phyloP scores from a whole-genome alignment of 495 filamentous ascomycete genomes.

The Diplogelasinospora grovesii region DNA sequence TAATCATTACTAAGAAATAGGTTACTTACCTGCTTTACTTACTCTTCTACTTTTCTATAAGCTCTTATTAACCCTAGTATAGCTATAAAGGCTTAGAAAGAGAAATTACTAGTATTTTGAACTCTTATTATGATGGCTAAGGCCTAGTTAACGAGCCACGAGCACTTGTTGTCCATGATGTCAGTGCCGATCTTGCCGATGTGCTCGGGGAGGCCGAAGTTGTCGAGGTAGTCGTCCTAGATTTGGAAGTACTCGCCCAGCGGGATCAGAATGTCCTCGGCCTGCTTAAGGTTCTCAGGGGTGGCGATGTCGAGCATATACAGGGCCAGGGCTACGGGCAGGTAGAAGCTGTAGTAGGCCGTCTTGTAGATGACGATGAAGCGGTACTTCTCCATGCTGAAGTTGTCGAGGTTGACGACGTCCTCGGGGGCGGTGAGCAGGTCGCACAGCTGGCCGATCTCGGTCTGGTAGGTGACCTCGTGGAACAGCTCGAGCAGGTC shows the following conservation, averaged over 20 bases:
- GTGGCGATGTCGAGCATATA: conserved; percentile 76
- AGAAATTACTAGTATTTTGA: too few species aligned
- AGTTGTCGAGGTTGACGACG: conserved; percentile 81
- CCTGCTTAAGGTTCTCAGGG: conserved; percentile 73
- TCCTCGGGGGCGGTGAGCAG: conserved; percentile 97
- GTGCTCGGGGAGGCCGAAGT: conserved; percentile 80
- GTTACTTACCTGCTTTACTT: too few species aligned
- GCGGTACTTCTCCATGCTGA: conserved; percentile 88
- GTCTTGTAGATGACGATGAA: conserved; percentile 99
- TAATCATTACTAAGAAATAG: too few species aligned
- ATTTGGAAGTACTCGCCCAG: conserved; percentile 98
- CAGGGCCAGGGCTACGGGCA: conserved; percentile 88
- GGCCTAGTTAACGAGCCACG: conserved; percentile 93
- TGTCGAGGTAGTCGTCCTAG: conserved; percentile 98
- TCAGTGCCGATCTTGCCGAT: conserved; percentile 99
- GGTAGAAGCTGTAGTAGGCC: conserved; percentile 97
- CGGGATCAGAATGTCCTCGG: conserved; percentile 88
- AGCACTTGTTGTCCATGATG: conserved; percentile 99
- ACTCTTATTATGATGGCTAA: conserved; percentile 66
- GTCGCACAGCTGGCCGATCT: conserved; percentile 90
- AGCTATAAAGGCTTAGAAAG: too few species aligned
- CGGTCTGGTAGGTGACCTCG: conserved; percentile 85
- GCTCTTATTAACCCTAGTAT: too few species aligned
- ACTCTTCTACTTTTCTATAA: too few species aligned
- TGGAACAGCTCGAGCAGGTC: conserved; percentile 94